phyloP scores from a whole-genome alignment of 1,139 yeast genomes.

The Debaryomyces coudertii region DNA sequence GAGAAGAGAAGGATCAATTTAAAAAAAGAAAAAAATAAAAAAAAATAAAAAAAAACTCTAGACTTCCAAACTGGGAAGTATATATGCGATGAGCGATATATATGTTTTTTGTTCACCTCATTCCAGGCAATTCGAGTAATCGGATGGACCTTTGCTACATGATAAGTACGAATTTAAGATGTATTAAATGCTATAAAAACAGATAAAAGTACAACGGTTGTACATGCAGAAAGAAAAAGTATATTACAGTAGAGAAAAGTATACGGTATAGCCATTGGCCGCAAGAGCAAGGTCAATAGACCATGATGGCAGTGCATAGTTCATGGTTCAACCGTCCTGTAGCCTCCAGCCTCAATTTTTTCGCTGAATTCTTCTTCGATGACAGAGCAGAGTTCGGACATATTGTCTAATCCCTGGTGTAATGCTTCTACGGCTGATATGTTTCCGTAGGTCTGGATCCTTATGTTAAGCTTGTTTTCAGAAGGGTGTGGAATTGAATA shows the following conservation, averaged over 20 bases:
- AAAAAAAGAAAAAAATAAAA: conserved; percentile 8
- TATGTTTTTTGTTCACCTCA: too few relatives aligned
- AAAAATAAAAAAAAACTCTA: conserved; percentile 7
- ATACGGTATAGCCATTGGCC: neutral
- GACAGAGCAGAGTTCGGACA: conserved; percentile 79
- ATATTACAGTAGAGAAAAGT: conserved; percentile 4
- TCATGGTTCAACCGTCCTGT: conserved; percentile 51
- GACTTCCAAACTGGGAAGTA: conserved; percentile 22
- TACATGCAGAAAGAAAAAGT: conserved; percentile 7
- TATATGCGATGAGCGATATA: conserved; percentile 13
- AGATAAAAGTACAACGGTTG: neutral
- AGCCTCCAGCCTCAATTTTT: conserved; percentile 56
- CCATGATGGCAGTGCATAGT: neutral
- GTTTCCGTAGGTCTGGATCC: conserved; percentile 92
- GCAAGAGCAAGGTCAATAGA: neutral
- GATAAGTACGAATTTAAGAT: conserved; percentile 1
- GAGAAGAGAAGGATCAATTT: conserved; percentile 5
- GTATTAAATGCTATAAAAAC: conserved; percentile 9
- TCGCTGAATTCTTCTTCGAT: conserved; percentile 79
- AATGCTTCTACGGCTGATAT: conserved; percentile 92
- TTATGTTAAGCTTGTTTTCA: conserved; percentile 82
- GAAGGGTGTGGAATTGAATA: conserved; percentile 99
- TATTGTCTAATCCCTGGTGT: conserved; percentile 86
- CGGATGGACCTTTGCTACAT: conserved; percentile 1
- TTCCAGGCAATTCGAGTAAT: too few relatives aligned